A percentile compares a stretch with the other conserved stretches of the same genome.
Conservation (phyloP, 441 rosid species). For the Omphalea diandra region DNA sequence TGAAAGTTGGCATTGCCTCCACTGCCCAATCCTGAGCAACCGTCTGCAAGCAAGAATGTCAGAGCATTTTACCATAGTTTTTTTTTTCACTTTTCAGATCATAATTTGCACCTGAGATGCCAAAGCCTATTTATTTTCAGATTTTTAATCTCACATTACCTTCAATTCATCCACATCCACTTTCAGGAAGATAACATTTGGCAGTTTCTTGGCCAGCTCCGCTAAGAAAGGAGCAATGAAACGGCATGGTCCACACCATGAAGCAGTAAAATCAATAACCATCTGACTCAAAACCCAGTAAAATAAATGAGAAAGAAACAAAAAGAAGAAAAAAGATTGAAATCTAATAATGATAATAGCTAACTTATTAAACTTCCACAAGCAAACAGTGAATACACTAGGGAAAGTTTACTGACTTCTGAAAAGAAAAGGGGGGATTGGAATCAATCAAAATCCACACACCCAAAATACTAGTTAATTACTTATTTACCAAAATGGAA, state of each 20-base stretch:
- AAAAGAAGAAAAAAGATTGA: neutral
- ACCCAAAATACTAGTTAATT: no score
- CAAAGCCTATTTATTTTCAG: neutral
- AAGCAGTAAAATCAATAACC: conserved; percentile 85
- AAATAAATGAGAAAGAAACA: neutral
- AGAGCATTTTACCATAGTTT: neutral
- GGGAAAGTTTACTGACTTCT: no score
- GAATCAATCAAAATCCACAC: no score
- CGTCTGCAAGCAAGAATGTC: conserved; percentile 36
- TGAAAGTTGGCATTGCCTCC: conserved; percentile 90
- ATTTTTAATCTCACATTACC: conserved; percentile 43
- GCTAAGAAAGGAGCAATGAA: conserved; percentile 69
- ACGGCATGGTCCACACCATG: conserved; percentile 97
- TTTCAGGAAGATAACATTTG: conserved; percentile 67
- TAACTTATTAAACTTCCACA: conserved; percentile 2
- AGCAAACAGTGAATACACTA: neutral
- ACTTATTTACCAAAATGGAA: no score
- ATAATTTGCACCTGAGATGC: neutral
- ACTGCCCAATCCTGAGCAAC: conserved; percentile 85
- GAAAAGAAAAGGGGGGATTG: no score
- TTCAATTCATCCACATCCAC: conserved; percentile 85
- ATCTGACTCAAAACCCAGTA: conserved; percentile 37
- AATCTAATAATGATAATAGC: neutral
- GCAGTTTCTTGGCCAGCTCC: conserved; percentile 74
- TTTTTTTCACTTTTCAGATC: no score